Evolutionary conservation across 176 grass and related monocot genomes (phyloP).

Genomic region (Ensete glaucum): DNA sequence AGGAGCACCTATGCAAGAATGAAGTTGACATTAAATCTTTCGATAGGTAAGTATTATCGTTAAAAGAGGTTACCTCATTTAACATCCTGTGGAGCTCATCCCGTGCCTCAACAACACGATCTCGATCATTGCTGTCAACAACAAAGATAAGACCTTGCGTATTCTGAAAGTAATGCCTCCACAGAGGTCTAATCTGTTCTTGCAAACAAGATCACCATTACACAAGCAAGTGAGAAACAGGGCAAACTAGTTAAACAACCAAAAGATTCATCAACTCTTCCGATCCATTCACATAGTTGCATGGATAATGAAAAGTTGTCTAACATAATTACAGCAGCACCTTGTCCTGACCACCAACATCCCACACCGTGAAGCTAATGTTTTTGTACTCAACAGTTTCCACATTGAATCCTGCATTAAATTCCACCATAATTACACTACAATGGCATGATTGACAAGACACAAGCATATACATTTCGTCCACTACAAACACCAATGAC

Average conservation of each 20-base stretch:
- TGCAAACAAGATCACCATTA: background rate
- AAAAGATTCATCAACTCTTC: background rate
- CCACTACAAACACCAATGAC: background rate
- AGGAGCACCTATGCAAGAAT: background rate
- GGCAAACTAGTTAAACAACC: background rate
- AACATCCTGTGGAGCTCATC: slow-evolving; percentile 4
- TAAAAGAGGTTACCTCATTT: slow-evolving; percentile 1
- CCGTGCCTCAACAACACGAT: slow-evolving; percentile 9
- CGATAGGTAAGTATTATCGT: background rate
- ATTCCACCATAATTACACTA: background rate
- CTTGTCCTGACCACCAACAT: slow-evolving; percentile 14
- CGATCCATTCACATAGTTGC: background rate
- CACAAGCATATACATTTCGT: background rate
- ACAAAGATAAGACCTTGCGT: slow-evolving; percentile 8
- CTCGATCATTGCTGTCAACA: slow-evolving; percentile 2
- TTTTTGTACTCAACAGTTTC: slow-evolving; percentile 12
- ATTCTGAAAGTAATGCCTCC: slow-evolving; percentile 9
- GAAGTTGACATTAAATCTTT: background rate
- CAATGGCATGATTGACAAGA: background rate
- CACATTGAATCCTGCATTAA: slow-evolving; percentile 6
- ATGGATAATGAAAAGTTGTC: background rate
- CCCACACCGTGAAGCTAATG: slow-evolving; percentile 12
- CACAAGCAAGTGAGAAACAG: background rate
- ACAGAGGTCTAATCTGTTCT: slow-evolving; percentile 8
- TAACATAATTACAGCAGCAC: background rate